Conservation (phyloP, 164 flowering plant genomes). For the Berberis thunbergii region DNA sequence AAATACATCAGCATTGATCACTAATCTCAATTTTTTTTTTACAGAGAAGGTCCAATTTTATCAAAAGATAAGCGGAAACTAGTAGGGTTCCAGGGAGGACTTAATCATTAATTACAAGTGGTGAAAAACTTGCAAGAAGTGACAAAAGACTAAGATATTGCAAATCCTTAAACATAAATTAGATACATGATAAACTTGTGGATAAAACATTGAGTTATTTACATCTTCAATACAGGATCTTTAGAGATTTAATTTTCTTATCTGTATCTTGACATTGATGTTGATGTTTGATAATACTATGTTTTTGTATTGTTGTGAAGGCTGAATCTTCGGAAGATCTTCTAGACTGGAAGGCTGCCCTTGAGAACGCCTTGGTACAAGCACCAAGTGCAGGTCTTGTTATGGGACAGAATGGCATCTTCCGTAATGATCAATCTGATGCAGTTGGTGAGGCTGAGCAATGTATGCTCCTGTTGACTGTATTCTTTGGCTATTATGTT, state of each 20-base stretch:
- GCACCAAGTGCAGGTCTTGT: constrained; percentile 70
- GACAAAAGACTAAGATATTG: background rate
- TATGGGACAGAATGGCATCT: constrained; percentile 71
- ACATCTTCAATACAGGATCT: background rate
- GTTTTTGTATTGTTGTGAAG: constrained; percentile 24
- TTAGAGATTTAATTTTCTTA: no score
- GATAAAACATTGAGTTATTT: background rate
- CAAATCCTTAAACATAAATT: background rate
- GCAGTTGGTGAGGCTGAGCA: constrained; percentile 45
- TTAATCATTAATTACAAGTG: no score
- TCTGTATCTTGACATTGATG: background rate
- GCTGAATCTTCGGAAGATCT: constrained; percentile 92
- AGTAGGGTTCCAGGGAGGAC: no score
- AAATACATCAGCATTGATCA: no score
- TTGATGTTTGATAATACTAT: background rate
- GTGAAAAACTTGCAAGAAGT: background rate
- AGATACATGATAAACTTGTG: background rate
- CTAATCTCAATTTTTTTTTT: no score
- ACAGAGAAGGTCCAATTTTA: no score
- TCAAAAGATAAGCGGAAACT: no score
- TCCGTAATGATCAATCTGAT: constrained; percentile 53
- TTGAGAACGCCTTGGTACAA: constrained; percentile 78
- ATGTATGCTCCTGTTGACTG: constrained; percentile 32
- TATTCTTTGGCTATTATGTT: constrained; percentile 5
- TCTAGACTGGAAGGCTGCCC: constrained; percentile 84